These are phyloP conservation scores for Casuarina glauca DNA, from an alignment of 306 rosid genomes.

Conservation along the genomic window DNA sequence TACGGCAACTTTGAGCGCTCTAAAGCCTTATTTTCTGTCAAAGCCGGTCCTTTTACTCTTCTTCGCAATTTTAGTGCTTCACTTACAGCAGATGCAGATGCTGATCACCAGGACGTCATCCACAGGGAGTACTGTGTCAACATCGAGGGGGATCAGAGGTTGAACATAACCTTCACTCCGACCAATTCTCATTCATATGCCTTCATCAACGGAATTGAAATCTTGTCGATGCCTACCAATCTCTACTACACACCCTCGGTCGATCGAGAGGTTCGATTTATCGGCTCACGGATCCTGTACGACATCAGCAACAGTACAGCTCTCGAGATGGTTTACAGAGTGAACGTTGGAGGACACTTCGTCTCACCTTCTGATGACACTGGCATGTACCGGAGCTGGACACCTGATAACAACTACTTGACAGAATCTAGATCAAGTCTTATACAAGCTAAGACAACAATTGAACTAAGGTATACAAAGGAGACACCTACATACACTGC, in stretches of 20 bases:
- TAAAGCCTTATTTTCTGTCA: too few relatives aligned
- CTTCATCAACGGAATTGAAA: slow-evolving; percentile 44
- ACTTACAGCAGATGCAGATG: slow-evolving; percentile 19
- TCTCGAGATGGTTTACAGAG: slow-evolving; percentile 37
- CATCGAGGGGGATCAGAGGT: slow-evolving; percentile 32
- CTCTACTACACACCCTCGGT: not conserved
- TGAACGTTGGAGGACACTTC: slow-evolving; percentile 36
- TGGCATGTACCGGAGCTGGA: slow-evolving; percentile 36
- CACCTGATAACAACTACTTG: not conserved
- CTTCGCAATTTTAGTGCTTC: slow-evolving; percentile 35
- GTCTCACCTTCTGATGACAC: slow-evolving; percentile 42
- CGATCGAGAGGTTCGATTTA: accelerated
- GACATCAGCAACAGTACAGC: slow-evolving; percentile 20
- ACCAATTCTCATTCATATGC: slow-evolving; percentile 31
- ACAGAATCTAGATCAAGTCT: too few relatives aligned
- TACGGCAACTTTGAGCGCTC: too few relatives aligned
- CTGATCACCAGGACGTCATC: not conserved
- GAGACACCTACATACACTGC: slow-evolving; percentile 35
- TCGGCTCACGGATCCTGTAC: not conserved
- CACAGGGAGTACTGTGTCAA: slow-evolving; percentile 23
- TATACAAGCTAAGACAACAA: not conserved
- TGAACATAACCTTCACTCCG: slow-evolving; percentile 40
- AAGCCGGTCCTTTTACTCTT: too few relatives aligned
- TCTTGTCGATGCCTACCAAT: slow-evolving; percentile 39
- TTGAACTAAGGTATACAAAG: slow-evolving; percentile 13